Evolutionary conservation across 352 stramenopile species (phyloP).

Genomic region (Phytophthora citrophthora): DNA sequence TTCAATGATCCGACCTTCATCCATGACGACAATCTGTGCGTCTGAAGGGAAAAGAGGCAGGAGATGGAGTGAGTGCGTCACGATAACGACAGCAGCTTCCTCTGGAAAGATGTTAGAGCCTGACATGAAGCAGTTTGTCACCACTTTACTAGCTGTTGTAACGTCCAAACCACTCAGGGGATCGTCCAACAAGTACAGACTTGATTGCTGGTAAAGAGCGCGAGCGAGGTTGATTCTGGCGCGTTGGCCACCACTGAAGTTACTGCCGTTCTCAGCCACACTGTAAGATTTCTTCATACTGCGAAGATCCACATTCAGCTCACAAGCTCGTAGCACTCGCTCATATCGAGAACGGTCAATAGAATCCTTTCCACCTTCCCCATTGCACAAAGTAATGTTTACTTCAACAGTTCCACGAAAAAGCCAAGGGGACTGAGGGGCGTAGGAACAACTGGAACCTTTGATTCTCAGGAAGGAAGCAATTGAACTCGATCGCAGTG

Average conservation of each 20-base stretch:
- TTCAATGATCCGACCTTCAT: conserved; percentile 61
- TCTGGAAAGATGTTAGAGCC: conserved; percentile 54
- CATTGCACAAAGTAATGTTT: conserved; percentile 66
- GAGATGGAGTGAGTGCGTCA: conserved; percentile 80
- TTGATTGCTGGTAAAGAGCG: conserved; percentile 71
- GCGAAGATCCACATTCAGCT: conserved; percentile 73
- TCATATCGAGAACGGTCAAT: conserved; percentile 55
- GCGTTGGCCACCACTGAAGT: conserved; percentile 88
- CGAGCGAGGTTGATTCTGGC: conserved; percentile 87
- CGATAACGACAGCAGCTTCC: conserved; percentile 67
- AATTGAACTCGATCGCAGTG: conserved; percentile 24
- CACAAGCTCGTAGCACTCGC: conserved; percentile 66
- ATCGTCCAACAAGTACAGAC: conserved; percentile 90
- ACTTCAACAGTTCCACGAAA: conserved; percentile 63
- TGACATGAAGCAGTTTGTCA: conserved; percentile 53
- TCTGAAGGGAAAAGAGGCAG: conserved; percentile 53
- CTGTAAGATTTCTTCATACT: conserved; percentile 46
- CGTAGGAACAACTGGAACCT: conserved; percentile 53
- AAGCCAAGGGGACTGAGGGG: conserved; percentile 81
- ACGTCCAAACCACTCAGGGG: conserved; percentile 83
- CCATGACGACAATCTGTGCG: conserved; percentile 63
- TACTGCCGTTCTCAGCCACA: conserved; percentile 72
- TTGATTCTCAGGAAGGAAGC: neutral
- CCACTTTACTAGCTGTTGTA: conserved; percentile 56
- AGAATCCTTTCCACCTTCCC: conserved; percentile 13